Percentiles rank a stretch among this genome's conserved stretches.
Conservation (phyloP, 164 flowering plant species). For the Malania oleifera region DNA sequence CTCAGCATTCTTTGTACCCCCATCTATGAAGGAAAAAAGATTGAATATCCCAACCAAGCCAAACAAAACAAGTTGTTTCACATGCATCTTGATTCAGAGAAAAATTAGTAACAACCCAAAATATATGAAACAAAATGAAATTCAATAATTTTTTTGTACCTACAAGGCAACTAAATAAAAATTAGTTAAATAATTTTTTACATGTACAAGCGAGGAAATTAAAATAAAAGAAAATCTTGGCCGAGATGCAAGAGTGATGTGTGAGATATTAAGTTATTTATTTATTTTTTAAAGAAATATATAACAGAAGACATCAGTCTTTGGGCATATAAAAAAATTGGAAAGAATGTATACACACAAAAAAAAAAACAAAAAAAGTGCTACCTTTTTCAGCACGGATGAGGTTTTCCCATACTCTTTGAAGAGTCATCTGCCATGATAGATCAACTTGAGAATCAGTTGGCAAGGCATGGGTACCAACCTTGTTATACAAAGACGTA, state of each 20-base stretch:
- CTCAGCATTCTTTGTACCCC: conserved; percentile 29
- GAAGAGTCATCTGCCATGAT: conserved; percentile 82
- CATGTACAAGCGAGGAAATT: too few species aligned
- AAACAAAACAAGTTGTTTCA: background rate
- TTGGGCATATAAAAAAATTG: background rate
- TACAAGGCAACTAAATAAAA: too few species aligned
- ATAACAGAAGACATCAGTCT: background rate
- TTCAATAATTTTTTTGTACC: too few species aligned
- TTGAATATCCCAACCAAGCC: background rate
- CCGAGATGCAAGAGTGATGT: too few species aligned
- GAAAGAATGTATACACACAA: background rate
- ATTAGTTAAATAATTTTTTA: too few species aligned
- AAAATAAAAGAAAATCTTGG: background rate
- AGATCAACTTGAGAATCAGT: conserved; percentile 62
- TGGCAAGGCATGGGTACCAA: conserved; percentile 44
- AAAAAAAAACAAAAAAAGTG: background rate
- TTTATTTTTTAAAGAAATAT: too few species aligned
- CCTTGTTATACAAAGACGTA: conserved; percentile 68
- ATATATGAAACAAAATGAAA: background rate
- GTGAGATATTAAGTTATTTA: too few species aligned
- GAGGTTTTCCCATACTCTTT: conserved; percentile 74
- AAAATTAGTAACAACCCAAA: background rate
- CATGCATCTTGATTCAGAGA: background rate
- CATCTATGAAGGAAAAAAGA: conserved; percentile 21
- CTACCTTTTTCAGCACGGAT: conserved; percentile 50